Evolutionary conservation across 768 basidiomycete genomes (phyloP), one percentile per base, ranked within the genome.

Genomic region (Antrodiella citrinella): DNA sequence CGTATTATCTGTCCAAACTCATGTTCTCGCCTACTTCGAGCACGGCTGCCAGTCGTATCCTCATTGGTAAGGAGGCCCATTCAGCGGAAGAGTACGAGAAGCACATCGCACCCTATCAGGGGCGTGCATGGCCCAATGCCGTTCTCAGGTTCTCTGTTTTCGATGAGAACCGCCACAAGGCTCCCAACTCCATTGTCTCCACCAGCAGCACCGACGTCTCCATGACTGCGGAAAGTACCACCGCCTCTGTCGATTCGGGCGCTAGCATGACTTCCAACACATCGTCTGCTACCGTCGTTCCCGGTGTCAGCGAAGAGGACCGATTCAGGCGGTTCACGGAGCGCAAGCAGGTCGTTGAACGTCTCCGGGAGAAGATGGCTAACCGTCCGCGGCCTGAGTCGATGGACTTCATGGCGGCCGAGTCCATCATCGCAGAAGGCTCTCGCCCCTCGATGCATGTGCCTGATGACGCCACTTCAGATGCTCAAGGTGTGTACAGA

Each of bases 1-100:
- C 66, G 49, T 84, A 77, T 67, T 78, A 75, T 69, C 67, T 88
- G 49, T 80, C 81, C 45, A 80, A 76, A 51, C 74, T 91, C 45
- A 66, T 87, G 18, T 87, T 90, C 65, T 68, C 68, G 13, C 67
- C 71, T 51, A 63, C 76, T 4, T 68, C 73, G 41, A 43, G 19
- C 9, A 22, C n/a, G 9, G 19, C n/a, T 19, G 9, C 15, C 9
- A 10, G 41, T 43, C 78, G 81, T 30, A 77, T 88, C 43, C 67
- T 88, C 25, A 72, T 90, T 51, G 77, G 72, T 46, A 75, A 67
- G 49, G 80, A 84, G 60, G 79, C 81, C 12, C 78, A 74, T 60
- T 71, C 69, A 45, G 70, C 71, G 1, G 72, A 76, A 19, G 82
- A 88, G 51, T 91, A 86, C 57, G 61, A 70, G 45, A 67, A 60